A percentile compares a stretch with the other conserved stretches of the same genome.
phyloP scores from a whole-genome alignment of 2,329 filamentous ascomycete genomes.

The Cladosporium velox region DNA sequence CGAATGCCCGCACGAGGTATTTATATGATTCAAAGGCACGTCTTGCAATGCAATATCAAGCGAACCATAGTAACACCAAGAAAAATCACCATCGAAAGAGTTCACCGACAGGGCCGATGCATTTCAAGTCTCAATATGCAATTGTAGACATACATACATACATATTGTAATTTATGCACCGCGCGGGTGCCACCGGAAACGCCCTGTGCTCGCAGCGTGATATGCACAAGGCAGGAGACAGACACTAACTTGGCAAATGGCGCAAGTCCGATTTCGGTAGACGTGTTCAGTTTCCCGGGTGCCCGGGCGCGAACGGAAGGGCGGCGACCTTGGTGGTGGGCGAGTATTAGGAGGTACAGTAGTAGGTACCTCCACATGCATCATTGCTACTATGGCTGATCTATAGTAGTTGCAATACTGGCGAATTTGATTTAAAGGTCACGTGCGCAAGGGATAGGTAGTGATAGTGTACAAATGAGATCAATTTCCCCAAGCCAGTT shows the following conservation, averaged over 20 bases:
- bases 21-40: no score
- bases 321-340: not conserved
- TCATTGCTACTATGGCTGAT: not conserved
- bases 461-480: constrained; percentile 19
- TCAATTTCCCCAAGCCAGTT: constrained; percentile 8
- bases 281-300: not conserved
- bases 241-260: not conserved
- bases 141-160: not conserved
- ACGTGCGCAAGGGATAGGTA: not conserved
- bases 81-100: no score
- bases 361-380: not conserved
- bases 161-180: not conserved
- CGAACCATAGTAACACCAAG: no score
- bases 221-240: not conserved
- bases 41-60: no score
- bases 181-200: not conserved
- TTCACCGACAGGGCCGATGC: not conserved
- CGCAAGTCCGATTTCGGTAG: constrained; percentile 2
- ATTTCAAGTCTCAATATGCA: no score
- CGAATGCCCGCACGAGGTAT: no score
- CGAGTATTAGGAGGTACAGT: not conserved
- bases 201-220: not conserved
- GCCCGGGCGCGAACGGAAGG: constrained; percentile 16
- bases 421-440: not conserved
- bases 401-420: not conserved